Conservation (phyloP, 441 rosid species). For the Breynia disticha region DNA sequence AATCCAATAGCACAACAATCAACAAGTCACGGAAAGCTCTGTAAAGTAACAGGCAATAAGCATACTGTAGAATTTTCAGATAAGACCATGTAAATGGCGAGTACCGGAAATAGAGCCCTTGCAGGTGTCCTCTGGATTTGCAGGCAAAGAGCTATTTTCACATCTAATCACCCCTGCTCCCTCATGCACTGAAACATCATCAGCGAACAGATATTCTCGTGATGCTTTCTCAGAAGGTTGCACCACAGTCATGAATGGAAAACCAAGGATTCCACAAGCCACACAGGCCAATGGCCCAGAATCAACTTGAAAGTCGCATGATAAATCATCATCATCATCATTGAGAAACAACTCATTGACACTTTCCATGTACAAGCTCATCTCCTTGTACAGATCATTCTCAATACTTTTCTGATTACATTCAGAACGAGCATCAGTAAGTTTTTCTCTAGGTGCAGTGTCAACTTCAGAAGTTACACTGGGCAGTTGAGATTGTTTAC, state of each 20-base stretch:
- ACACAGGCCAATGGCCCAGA: conserved; percentile 82
- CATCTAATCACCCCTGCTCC: conserved; percentile 15
- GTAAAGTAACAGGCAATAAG: neutral
- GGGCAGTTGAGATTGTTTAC: conserved; percentile 38
- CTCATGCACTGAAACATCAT: conserved; percentile 20
- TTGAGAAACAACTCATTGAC: conserved; percentile 53
- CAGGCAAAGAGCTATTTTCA: conserved; percentile 10
- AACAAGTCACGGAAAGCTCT: too few species aligned
- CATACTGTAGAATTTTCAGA: neutral
- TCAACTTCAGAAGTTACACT: conserved; percentile 21
- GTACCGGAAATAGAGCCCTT: conserved; percentile 35
- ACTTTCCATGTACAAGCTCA: conserved; percentile 81
- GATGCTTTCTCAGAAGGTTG: conserved; percentile 60
- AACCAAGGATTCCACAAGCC: conserved; percentile 97
- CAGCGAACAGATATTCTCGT: conserved; percentile 22
- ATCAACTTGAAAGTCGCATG: conserved; percentile 88
- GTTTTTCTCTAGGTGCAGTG: conserved; percentile 30
- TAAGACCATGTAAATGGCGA: conserved; percentile 1
- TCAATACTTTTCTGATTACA: conserved; percentile 22
- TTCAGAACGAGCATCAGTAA: conserved; percentile 30
- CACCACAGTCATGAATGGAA: conserved; percentile 91
- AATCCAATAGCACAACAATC: too few species aligned
- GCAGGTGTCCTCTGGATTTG: conserved; percentile 11
- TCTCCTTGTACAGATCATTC: conserved; percentile 56
- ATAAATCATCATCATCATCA: conserved; percentile 62